Conservation (phyloP, 2,329 filamentous ascomycete genomes). For the Cladosporium sphaerospermum region DNA sequence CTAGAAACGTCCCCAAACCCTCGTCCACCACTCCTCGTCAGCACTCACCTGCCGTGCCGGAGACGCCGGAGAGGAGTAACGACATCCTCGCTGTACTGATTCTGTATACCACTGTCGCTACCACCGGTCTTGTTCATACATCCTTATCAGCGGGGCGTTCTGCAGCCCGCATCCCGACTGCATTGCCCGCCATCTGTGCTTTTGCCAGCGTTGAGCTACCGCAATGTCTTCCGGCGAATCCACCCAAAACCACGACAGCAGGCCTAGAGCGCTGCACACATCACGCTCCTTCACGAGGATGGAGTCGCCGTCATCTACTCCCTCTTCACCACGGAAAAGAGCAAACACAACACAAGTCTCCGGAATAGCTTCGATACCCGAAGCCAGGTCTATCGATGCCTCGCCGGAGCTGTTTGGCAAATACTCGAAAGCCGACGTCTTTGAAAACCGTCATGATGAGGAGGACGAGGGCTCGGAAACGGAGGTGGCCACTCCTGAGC, state of each 20-base stretch:
- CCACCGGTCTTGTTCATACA: background rate
- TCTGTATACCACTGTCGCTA: no score
- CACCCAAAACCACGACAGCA: constrained; percentile 1
- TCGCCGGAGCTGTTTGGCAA: constrained; percentile 29
- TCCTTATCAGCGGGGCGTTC: background rate
- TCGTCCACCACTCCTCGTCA: no score
- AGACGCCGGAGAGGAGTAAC: no score
- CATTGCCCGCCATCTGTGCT: background rate
- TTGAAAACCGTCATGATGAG: constrained; percentile 34
- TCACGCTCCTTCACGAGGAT: constrained; percentile 47
- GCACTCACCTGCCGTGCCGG: no score
- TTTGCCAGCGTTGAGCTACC: constrained; percentile 1
- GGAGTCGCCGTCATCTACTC: constrained; percentile 19
- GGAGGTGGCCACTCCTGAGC: constrained; percentile 23
- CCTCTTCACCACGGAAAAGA: constrained; percentile 33
- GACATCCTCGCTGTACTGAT: no score
- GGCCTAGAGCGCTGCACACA: constrained; percentile 33
- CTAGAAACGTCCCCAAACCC: no score
- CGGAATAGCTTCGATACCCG: constrained; percentile 37
- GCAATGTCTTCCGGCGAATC: constrained; percentile 5
- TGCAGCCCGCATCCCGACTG: background rate
- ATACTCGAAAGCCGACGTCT: constrained; percentile 36
- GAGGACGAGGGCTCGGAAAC: constrained; percentile 12
- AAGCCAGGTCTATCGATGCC: constrained; percentile 34
- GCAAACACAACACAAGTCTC: constrained; percentile 42